Evolutionary conservation across 176 grass and related monocot genomes (phyloP), one percentile per base, ranked within the genome.

Genomic region (Rhynchospora tenuis): DNA sequence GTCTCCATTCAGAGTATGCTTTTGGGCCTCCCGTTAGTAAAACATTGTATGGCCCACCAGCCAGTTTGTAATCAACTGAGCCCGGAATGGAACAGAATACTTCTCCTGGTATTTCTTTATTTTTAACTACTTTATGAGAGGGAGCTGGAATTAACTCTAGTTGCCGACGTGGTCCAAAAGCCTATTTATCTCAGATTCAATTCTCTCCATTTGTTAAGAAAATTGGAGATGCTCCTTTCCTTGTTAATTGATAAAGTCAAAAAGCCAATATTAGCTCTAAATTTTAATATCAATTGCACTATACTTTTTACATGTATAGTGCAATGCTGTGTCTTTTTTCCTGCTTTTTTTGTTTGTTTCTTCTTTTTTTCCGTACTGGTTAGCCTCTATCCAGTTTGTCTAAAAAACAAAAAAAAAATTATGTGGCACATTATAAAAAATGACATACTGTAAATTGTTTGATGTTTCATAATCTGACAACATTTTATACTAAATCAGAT

Each of bases 141-240:
- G 14, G 73, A 52, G 33, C 33, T 4, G 73, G 73, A 76, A 76
- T 76, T 76, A 76, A 76, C 5, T 76, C 47, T 50, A 55, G 48
- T 28, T 76, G 73, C 73, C 14, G 27, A 64, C 23, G 60, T 66
- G 79, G 19, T 81, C 59, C 27, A 42, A 57, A 79, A 80, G 33
- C 77, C 4, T 15, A 12, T 24, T 10, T 26, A 59, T 65, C 11
- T 19, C 17, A 81, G 79, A 81, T 81, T 65, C 59, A 64, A 64
- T 65, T 47, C 59, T 81, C 59, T 81, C 79, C 79, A 81, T 81
- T 64, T 27, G 48, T 15, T 0, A 52, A 52, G 46, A 24, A 9
- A 73, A 74, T 13, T 51, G 71, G 71, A 74, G 71, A 74, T 74
- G 9, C 15, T 27, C 27, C 28, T 17, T 17, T 11, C 2, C 60